phyloP scores from a whole-genome alignment of 1,284 basidiomycete species.

The Ustilago shanxiensis region DNA sequence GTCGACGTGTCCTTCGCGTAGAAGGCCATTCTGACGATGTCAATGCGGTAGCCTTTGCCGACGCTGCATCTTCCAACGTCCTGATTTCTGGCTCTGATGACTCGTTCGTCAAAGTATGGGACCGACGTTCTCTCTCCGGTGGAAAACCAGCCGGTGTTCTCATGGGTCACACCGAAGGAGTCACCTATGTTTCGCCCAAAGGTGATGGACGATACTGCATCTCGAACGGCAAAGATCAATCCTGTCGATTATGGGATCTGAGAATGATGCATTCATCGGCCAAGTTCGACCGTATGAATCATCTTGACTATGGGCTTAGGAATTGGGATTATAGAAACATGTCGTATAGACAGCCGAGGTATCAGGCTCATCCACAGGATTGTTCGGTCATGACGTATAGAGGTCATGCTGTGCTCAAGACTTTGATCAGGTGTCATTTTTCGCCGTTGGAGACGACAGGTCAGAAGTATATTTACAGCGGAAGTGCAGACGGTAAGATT shows the following conservation, averaged over 20 bases:
- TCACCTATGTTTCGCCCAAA: slow-evolving; percentile 70
- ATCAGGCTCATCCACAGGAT: slow-evolving; percentile 79
- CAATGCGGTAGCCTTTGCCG: slow-evolving; percentile 94
- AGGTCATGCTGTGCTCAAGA: slow-evolving; percentile 90
- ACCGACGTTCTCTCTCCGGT: slow-evolving; percentile 84
- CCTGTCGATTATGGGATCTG: slow-evolving; percentile 91
- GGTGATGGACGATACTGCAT: slow-evolving; percentile 93
- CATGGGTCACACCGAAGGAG: slow-evolving; percentile 87
- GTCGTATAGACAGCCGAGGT: slow-evolving; percentile 73
- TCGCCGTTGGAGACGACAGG: slow-evolving; percentile 92
- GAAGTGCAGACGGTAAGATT: slow-evolving; percentile 79
- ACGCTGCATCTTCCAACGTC: slow-evolving; percentile 89
- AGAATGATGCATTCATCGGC: slow-evolving; percentile 86
- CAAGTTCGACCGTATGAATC: slow-evolving; percentile 76
- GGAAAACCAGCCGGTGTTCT: slow-evolving; percentile 89
- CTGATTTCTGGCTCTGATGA: slow-evolving; percentile 95
- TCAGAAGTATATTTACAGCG: slow-evolving; percentile 91
- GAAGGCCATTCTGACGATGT: slow-evolving; percentile 88
- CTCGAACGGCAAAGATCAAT: slow-evolving; percentile 98
- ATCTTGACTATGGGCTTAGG: slow-evolving; percentile 76
- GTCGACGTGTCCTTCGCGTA: slow-evolving; percentile 84
- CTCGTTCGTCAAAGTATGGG: slow-evolving; percentile 93
- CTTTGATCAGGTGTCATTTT: slow-evolving; percentile 95
- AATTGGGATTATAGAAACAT: slow-evolving; percentile 84
- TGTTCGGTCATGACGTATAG: slow-evolving; percentile 93